A percentile compares a stretch with the other conserved stretches of the same genome.
phyloP scores from a whole-genome alignment of 257 asterid species.

The Verbascum thapsus region DNA sequence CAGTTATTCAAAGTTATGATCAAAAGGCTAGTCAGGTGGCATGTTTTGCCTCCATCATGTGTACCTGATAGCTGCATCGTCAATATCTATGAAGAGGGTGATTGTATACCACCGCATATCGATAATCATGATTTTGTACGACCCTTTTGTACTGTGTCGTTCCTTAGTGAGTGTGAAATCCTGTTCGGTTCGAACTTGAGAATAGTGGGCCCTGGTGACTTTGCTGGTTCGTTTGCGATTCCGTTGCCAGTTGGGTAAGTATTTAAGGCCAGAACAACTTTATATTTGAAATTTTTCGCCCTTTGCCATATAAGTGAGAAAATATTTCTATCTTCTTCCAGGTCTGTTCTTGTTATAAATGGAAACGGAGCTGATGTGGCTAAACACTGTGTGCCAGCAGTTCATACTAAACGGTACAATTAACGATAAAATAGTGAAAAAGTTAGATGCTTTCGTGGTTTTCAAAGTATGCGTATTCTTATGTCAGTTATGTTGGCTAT shows the following conservation, averaged over 20 bases:
- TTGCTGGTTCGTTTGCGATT: slow-evolving; percentile 59
- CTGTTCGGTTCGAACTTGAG: slow-evolving; percentile 68
- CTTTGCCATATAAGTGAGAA: not conserved
- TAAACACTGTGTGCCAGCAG: slow-evolving; percentile 81
- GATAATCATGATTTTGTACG: slow-evolving; percentile 85
- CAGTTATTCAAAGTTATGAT: slow-evolving; percentile 67
- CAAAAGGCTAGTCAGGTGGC: slow-evolving; percentile 71
- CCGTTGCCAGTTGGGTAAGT: slow-evolving; percentile 84
- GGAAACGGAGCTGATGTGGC: slow-evolving; percentile 94
- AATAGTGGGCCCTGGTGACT: slow-evolving; percentile 73
- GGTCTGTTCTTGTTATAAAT: slow-evolving; percentile 75
- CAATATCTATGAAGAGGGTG: slow-evolving; percentile 83
- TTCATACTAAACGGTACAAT: slow-evolving; percentile 68
- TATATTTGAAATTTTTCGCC: not conserved
- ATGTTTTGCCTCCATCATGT: slow-evolving; percentile 70
- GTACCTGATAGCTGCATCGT: slow-evolving; percentile 94
- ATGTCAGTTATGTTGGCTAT: no score
- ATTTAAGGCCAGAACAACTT: not conserved
- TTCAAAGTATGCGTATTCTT: slow-evolving; percentile 12
- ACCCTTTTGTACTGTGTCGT: slow-evolving; percentile 85
- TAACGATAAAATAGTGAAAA: not conserved
- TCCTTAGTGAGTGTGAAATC: slow-evolving; percentile 75
- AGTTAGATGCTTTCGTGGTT: not conserved
- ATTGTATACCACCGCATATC: slow-evolving; percentile 93
- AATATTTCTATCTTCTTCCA: slow-evolving; percentile 32